These are phyloP conservation scores for Nicotiana sylvestris DNA, from an alignment of 257 asterid species.

Conservation along the genomic window DNA sequence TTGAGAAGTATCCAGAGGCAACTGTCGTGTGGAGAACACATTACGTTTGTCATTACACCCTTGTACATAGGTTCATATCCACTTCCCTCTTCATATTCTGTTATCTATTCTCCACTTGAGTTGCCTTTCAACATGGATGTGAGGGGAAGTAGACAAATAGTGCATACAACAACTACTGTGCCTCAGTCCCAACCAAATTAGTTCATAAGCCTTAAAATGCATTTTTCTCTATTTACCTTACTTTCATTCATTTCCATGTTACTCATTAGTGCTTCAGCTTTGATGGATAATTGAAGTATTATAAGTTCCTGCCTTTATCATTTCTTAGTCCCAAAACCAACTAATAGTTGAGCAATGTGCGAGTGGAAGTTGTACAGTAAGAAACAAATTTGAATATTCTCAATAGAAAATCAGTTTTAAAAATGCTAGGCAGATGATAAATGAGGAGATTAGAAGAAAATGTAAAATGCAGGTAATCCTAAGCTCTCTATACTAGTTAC, in stretches of 20 bases:
- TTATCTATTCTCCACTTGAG: not conserved
- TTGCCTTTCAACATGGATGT: not conserved
- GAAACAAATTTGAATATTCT: not conserved
- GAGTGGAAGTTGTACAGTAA: not conserved
- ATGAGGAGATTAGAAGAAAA: not conserved
- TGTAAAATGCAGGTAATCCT: not conserved
- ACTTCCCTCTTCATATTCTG: not conserved
- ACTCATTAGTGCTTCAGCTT: not conserved
- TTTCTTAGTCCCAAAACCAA: not conserved
- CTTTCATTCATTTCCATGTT: not conserved
- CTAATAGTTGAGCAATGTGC: not conserved
- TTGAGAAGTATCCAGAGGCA: not conserved
- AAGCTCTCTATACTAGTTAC: not conserved
- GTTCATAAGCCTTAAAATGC: not conserved
- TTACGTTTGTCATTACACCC: not conserved
- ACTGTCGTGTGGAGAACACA: not conserved
- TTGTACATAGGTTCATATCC: not conserved
- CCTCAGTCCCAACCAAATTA: not conserved
- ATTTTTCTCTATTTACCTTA: not conserved
- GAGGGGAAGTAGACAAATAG: not conserved
- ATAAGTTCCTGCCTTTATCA: not conserved
- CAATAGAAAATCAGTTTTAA: not conserved
- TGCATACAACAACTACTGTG: not conserved
- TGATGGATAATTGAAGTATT: not conserved
- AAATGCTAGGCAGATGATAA: not conserved